Evolutionary conservation across 2,329 filamentous ascomycete species (phyloP).

Genomic region (Botrytis tulipae): DNA sequence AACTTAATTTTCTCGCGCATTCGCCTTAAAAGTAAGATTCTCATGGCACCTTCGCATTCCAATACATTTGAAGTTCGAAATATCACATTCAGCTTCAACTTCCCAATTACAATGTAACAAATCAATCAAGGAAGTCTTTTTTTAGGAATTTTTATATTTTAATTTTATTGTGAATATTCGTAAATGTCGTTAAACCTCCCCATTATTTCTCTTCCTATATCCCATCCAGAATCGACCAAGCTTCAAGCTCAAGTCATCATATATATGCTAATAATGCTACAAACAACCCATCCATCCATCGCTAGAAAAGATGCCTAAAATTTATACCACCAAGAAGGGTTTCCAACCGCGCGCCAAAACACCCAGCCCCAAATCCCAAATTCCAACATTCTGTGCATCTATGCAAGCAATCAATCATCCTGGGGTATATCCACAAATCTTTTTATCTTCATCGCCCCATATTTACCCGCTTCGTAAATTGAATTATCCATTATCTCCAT

Average conservation of each 20-base stretch:
- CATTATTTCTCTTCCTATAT: background rate
- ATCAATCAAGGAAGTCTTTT: background rate
- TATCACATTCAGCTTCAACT: background rate
- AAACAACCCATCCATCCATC: background rate
- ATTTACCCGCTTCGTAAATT: background rate
- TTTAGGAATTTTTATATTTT: background rate
- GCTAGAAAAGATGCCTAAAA: background rate
- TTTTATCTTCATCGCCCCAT: slow-evolving; percentile 8
- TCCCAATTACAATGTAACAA: background rate
- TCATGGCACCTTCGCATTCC: background rate
- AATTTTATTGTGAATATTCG: slow-evolving; percentile 3
- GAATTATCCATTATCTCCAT: slow-evolving; percentile 1
- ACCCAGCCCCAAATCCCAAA: slow-evolving; percentile 1
- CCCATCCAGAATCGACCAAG: background rate
- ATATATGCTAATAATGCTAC: slow-evolving; percentile 11
- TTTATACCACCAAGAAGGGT: background rate
- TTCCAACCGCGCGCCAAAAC: slow-evolving; percentile 15
- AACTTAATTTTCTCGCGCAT: background rate
- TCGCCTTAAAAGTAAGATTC: background rate
- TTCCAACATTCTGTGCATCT: slow-evolving; percentile 1
- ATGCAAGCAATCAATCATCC: slow-evolving; percentile 5
- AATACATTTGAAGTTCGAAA: background rate
- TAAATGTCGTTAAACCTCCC: background rate
- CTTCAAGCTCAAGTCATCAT: slow-evolving; percentile 11
- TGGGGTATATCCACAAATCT: slow-evolving; percentile 12